phyloP scores from a whole-genome alignment of 305 asterid genomes.

The Fraxinus albicans region DNA sequence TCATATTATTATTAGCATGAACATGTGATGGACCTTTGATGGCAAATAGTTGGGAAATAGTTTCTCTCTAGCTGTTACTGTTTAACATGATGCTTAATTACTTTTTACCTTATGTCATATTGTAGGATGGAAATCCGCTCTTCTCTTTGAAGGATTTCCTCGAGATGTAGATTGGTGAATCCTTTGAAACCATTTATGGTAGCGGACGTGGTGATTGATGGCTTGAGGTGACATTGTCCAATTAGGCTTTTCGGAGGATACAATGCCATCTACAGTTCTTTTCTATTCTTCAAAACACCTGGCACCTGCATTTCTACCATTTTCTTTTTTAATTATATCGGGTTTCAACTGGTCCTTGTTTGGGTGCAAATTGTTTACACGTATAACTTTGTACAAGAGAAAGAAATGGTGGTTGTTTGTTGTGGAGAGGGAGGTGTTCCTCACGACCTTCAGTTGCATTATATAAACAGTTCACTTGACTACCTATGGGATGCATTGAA shows the following conservation, averaged over 20 bases:
- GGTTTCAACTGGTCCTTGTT: neutral
- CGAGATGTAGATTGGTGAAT: conserved; percentile 35
- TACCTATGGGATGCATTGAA: neutral
- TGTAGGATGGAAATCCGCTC: conserved; percentile 47
- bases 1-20: neutral
- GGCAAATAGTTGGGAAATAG: neutral
- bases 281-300: neutral
- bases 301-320: neutral
- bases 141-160: conserved; percentile 61
- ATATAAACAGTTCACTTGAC: neutral
- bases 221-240: neutral
- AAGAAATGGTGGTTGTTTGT: neutral
- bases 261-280: neutral
- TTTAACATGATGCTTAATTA: neutral
- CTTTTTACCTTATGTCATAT: neutral
- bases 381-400: neutral
- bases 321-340: neutral
- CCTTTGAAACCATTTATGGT: neutral
- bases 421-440: neutral
- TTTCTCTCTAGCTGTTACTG: neutral
- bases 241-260: neutral
- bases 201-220: neutral
- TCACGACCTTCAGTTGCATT: neutral
- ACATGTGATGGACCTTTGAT: neutral
- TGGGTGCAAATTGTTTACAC: neutral